Conservation (phyloP, 306 rosid species). For the Malus sylvestris region DNA sequence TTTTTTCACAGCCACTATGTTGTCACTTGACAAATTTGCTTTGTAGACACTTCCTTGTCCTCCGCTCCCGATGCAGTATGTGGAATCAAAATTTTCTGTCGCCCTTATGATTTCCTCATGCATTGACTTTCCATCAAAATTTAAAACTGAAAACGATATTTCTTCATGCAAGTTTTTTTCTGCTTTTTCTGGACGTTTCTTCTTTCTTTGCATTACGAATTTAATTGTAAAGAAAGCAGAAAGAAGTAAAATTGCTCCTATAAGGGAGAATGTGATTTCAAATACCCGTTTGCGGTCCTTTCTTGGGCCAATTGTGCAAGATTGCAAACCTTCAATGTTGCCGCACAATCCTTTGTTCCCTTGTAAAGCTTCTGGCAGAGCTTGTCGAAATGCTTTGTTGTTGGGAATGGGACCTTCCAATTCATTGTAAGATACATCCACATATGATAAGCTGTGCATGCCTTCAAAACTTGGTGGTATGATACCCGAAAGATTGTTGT, state of each 20-base stretch:
- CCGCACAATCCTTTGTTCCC: neutral
- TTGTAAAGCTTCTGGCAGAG: neutral
- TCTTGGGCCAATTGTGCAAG: neutral
- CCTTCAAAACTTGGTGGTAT: slow-evolving; percentile 7
- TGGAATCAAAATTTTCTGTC: slow-evolving; percentile 1
- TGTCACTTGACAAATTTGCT: neutral
- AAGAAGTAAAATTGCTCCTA: neutral
- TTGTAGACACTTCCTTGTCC: slow-evolving; percentile 11
- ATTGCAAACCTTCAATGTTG: neutral
- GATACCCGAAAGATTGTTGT: slow-evolving; percentile 20
- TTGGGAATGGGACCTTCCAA: slow-evolving; percentile 1
- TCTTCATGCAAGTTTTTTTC: neutral
- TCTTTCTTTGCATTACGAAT: neutral
- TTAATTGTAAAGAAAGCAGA: neutral
- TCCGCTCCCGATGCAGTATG: slow-evolving; percentile 1
- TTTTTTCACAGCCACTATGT: slow-evolving; percentile 7
- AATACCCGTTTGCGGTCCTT: neutral
- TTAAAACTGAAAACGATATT: neutral
- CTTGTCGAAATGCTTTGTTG: neutral
- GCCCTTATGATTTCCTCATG: slow-evolving; percentile 2
- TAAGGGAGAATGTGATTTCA: neutral
- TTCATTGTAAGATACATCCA: neutral
- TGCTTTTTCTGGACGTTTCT: neutral
- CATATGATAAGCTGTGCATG: neutral
- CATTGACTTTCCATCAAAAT: neutral